These are phyloP conservation scores for Monilinia fructicola DNA, from an alignment of 2,329 filamentous ascomycete genomes.

Conservation along the genomic window DNA sequence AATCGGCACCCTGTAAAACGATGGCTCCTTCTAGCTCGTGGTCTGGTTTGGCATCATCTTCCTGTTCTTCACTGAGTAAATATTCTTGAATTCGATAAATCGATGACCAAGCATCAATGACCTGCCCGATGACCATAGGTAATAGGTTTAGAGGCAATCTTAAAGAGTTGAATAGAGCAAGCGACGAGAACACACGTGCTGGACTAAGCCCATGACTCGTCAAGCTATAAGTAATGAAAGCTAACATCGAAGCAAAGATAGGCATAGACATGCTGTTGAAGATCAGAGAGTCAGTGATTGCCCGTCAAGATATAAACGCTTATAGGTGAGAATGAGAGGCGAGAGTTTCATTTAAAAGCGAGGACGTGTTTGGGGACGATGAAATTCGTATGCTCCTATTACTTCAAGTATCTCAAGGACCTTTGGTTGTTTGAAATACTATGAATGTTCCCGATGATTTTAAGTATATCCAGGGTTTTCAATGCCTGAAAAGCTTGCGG, in stretches of 20 bases:
- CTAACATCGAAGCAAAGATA: constrained; percentile 91
- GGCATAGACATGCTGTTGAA: constrained; percentile 60
- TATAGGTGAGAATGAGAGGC: background rate
- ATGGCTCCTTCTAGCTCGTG: constrained; percentile 66
- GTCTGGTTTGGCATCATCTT: constrained; percentile 63
- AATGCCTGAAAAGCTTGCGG: background rate
- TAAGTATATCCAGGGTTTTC: background rate
- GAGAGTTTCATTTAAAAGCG: background rate
- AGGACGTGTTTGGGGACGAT: background rate
- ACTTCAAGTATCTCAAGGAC: no score
- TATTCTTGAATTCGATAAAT: constrained; percentile 85
- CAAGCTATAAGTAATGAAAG: constrained; percentile 80
- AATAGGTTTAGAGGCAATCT: constrained; percentile 87
- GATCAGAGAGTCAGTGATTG: background rate
- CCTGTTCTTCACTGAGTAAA: constrained; percentile 78
- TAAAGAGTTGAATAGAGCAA: constrained; percentile 90
- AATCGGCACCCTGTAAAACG: constrained; percentile 69
- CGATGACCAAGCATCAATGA: constrained; percentile 86
- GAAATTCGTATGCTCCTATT: background rate
- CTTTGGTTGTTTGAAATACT: no score
- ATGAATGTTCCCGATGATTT: no score
- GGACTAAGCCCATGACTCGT: constrained; percentile 68
- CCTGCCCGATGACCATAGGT: constrained; percentile 82
- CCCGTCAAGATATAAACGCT: background rate
- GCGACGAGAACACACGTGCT: constrained; percentile 83